Base-by-base conservation (phyloP, 2,329 filamentous ascomycete genomes). In the Botrytis sinoallii region DNA sequence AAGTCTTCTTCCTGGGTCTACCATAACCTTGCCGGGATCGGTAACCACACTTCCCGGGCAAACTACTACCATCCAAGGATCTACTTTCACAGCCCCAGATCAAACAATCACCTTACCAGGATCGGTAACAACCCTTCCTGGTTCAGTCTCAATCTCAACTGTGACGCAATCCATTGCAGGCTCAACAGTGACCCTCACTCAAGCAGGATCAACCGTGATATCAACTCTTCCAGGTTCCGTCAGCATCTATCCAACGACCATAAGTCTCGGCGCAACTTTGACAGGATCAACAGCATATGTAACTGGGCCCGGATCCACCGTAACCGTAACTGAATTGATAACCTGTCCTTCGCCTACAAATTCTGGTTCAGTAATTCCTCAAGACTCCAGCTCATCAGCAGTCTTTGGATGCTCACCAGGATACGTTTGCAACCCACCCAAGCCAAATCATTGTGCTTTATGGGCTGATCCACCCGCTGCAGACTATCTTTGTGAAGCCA, bases 321-420 rank as follows among this genome's bases (percentile, higher is more conserved):
- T 75, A 25, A 78, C 77, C 3, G 70, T 77, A 5, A 75, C 75
- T 1, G 75, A 75, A 7, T 38, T 71, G 14, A 32, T 75, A 18
- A 73, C 73, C 20, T 79, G 78, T 61, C 76, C 77, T 25, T 75
- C 75, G 20, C 79, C 79, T 12, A 76, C 79, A 18, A 78, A 79
- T 32, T 74, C 74, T 6, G 75, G 55, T 12, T 69, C 76, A 52
- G 77, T 78, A 14, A 72, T 46, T 18, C 78, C 78, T 48, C 78
- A 80, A 75, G 76, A 75, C 55, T 75, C 77, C 16, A 76, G 78
- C 3, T 57, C 65, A 3, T 75, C 79, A 69, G 81, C 81, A 44
- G 81, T 81, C 18, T 85, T 83, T 83, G 84, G 84, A 59, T 85
- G 84, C 73, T 79, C 82, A 52, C 84, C 84, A 22, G 84, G 83